Conservation (phyloP, 768 basidiomycete genomes). For the Serendipita sp. region DNA sequence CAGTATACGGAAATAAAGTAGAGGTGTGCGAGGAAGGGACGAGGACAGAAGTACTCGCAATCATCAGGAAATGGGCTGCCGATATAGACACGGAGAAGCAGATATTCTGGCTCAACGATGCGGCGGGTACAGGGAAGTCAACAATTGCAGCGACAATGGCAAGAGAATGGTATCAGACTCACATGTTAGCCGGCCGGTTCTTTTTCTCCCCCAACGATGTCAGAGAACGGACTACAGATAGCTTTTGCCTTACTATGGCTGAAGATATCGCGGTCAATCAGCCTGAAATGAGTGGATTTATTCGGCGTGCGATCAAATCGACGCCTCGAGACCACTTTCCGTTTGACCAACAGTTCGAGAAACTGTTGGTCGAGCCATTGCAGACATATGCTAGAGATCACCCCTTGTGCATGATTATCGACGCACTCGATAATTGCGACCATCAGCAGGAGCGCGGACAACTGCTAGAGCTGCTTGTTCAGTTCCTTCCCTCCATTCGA, state of each 20-base stretch:
- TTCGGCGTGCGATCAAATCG: background rate
- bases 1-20: background rate
- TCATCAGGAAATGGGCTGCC: background rate
- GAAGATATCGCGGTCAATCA: background rate
- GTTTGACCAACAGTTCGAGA: background rate
- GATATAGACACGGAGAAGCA: background rate
- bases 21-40: background rate
- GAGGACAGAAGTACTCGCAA: background rate
- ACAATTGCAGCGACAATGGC: background rate
- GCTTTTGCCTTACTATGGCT: background rate
- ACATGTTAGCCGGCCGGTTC: background rate
- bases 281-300: background rate
- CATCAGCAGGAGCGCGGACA: background rate
- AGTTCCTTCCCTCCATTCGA: background rate
- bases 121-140: background rate
- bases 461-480: background rate
- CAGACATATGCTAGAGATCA: background rate
- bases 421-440: background rate
- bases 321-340: background rate
- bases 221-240: background rate
- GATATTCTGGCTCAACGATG: background rate
- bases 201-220: background rate
- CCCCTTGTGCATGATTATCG: background rate
- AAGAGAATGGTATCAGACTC: background rate
- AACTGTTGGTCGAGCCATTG: background rate